These are phyloP conservation scores for Astraeus odoratus DNA, from an alignment of 768 basidiomycete genomes.

Conservation along the genomic window DNA sequence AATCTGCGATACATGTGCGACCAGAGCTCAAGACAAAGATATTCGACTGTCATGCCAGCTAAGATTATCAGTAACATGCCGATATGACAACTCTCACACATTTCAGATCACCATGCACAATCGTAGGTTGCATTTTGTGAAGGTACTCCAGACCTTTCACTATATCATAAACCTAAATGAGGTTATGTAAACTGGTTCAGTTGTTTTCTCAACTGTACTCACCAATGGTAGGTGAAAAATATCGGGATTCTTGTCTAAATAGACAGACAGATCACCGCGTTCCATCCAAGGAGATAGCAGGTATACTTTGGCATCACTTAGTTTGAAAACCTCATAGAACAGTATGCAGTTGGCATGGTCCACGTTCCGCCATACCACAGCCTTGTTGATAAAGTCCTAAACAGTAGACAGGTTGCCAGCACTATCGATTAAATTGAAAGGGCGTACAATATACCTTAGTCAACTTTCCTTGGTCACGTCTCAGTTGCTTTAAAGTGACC, in stretches of 20 bases:
- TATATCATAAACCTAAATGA: slow-evolving; percentile 29
- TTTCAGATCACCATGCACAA: slow-evolving; percentile 39
- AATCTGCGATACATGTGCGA: slow-evolving; percentile 27
- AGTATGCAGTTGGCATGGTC: slow-evolving; percentile 24
- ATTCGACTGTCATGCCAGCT: slow-evolving; percentile 15
- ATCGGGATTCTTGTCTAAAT: slow-evolving; percentile 20
- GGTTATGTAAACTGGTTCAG: not conserved
- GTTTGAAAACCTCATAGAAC: slow-evolving; percentile 21
- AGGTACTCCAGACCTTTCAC: slow-evolving; percentile 33
- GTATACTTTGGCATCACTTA: slow-evolving; percentile 11
- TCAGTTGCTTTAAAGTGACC: slow-evolving; percentile 28
- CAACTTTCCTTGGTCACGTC: slow-evolving; percentile 19
- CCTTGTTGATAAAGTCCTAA: slow-evolving; percentile 25
- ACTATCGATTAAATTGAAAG: slow-evolving; percentile 9
- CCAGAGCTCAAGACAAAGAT: slow-evolving; percentile 20
- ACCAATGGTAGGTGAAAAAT: slow-evolving; percentile 29
- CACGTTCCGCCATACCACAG: slow-evolving; percentile 26
- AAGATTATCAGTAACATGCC: not conserved
- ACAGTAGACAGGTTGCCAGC: slow-evolving; percentile 8
- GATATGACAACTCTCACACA: slow-evolving; percentile 24
- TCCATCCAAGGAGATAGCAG: slow-evolving; percentile 22
- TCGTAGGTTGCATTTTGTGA: slow-evolving; percentile 32
- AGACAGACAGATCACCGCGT: slow-evolving; percentile 26
- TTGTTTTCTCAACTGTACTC: slow-evolving; percentile 4
- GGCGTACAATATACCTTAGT: slow-evolving; percentile 17